phyloP scores from a whole-genome alignment of 805 yeast genomes.

The Starmerella floricola region DNA sequence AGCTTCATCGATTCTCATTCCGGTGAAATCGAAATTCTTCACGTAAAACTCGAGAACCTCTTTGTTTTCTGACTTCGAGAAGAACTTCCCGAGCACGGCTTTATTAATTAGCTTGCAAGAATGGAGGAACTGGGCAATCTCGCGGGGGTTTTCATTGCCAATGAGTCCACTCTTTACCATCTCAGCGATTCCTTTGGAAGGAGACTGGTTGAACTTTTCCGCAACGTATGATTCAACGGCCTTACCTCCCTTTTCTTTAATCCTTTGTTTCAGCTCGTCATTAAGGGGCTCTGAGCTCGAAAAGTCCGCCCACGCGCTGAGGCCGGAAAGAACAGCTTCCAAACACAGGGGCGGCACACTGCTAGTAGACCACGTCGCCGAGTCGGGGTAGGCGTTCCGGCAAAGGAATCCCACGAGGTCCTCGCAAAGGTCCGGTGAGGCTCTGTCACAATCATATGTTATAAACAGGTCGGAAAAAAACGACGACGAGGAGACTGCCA shows the following conservation, averaged over 20 bases:
- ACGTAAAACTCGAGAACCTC: slow-evolving; percentile 54
- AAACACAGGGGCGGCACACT: slow-evolving; percentile 88
- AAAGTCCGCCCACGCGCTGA: slow-evolving; percentile 31
- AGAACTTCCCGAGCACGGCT: slow-evolving; percentile 70
- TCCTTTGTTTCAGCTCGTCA: not conserved
- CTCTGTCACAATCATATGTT: slow-evolving; percentile 83
- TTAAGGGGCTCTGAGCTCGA: not conserved
- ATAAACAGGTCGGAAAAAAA: slow-evolving; percentile 68
- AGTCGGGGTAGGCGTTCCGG: slow-evolving; percentile 70
- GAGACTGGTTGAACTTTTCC: slow-evolving; percentile 61
- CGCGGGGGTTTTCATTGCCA: slow-evolving; percentile 34
- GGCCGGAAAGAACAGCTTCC: slow-evolving; percentile 67
- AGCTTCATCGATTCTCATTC: slow-evolving; percentile 84
- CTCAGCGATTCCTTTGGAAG: slow-evolving; percentile 58
- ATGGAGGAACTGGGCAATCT: slow-evolving; percentile 64
- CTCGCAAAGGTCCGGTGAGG: slow-evolving; percentile 63
- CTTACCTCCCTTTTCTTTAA: slow-evolving; percentile 32
- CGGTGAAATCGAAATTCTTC: slow-evolving; percentile 57
- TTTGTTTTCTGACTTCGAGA: slow-evolving; percentile 63
- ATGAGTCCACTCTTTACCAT: slow-evolving; percentile 59
- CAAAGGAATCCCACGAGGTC: slow-evolving; percentile 59
- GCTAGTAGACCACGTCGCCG: slow-evolving; percentile 66
- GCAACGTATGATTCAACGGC: slow-evolving; percentile 68
- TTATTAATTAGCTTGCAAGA: slow-evolving; percentile 77
- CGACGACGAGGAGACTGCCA: slow-evolving; percentile 46